These are phyloP conservation scores for Starmerella potacharoeniae DNA, from an alignment of 805 yeast genomes.

Conservation along the genomic window DNA sequence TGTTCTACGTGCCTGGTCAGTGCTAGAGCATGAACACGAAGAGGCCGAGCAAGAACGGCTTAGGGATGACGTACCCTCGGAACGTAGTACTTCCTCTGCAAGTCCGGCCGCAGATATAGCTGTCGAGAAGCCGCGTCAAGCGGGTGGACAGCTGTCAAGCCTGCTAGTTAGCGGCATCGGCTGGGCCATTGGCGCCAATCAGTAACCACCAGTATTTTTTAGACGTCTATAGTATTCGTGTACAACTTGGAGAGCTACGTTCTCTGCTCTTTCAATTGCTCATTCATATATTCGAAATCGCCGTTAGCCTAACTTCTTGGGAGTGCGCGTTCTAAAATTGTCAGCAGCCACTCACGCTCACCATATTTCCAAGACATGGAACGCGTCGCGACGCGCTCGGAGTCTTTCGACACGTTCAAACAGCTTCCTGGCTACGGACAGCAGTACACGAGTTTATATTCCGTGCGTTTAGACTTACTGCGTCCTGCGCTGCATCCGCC, in stretches of 20 bases:
- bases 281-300: no score
- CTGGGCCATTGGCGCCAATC: conserved; percentile 50
- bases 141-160: conserved; percentile 37
- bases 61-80: neutral
- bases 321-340: neutral
- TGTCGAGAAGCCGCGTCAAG: neutral
- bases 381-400: conserved; percentile 10
- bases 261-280: no score
- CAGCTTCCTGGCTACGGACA: conserved; percentile 20
- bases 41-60: conserved; percentile 2
- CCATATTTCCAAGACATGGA: neutral
- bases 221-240: neutral
- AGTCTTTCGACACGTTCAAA: conserved; percentile 15
- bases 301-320: neutral
- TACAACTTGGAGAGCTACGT: no score
- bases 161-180: conserved; percentile 46
- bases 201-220: neutral
- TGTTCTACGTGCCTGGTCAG: conserved; percentile 51
- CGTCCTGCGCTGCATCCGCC: conserved; percentile 37
- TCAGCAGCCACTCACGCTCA: neutral
- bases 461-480: conserved; percentile 39
- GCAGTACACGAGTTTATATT: conserved; percentile 52
- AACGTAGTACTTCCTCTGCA: neutral
- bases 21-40: conserved; percentile 13
- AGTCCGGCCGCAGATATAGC: neutral